phyloP scores from a whole-genome alignment of 2,329 filamentous ascomycete species.

The Xylariaceae sp. region DNA sequence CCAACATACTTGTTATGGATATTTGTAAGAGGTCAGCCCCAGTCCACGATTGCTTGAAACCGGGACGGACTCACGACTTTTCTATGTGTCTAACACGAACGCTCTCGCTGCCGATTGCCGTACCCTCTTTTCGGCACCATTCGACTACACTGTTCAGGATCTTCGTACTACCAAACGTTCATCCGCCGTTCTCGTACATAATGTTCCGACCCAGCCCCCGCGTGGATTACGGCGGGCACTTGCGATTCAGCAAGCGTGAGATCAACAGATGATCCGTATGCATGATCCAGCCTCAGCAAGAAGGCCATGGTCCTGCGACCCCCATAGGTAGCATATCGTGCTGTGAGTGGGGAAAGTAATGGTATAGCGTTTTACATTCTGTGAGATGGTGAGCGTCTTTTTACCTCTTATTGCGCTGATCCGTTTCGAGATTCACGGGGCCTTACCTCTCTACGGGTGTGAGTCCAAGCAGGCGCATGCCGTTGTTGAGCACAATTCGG shows the following conservation, averaged over 20 bases:
- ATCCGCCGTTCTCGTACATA: not conserved
- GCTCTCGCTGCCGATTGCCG: not conserved
- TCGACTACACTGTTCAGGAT: not conserved
- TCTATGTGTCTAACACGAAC: conserved; percentile 11
- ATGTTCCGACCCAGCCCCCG: not conserved
- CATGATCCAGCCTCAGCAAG: not conserved
- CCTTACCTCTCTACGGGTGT: conserved; percentile 63
- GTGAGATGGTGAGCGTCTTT: not conserved
- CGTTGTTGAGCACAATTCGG: conserved; percentile 72
- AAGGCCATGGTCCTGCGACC: not conserved
- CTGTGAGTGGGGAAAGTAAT: not conserved
- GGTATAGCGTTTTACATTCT: conserved; percentile 19
- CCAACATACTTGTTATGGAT: not conserved
- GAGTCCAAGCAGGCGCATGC: conserved; percentile 76
- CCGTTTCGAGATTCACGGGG: not conserved
- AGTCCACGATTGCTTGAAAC: not conserved
- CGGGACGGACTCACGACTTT: conserved; percentile 13
- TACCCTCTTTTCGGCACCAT: not conserved
- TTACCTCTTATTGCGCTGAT: not conserved
- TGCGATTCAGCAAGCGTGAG: not conserved
- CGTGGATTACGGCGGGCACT: not conserved
- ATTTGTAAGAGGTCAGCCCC: conserved; percentile 1
- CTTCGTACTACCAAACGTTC: conserved; percentile 4
- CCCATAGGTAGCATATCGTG: not conserved
- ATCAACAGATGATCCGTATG: not conserved